A percentile compares a stretch with the other conserved stretches of the same genome.
Evolutionary conservation across 805 yeast genomes (phyloP).

Genomic region (Barnettozyma botsteinii): DNA sequence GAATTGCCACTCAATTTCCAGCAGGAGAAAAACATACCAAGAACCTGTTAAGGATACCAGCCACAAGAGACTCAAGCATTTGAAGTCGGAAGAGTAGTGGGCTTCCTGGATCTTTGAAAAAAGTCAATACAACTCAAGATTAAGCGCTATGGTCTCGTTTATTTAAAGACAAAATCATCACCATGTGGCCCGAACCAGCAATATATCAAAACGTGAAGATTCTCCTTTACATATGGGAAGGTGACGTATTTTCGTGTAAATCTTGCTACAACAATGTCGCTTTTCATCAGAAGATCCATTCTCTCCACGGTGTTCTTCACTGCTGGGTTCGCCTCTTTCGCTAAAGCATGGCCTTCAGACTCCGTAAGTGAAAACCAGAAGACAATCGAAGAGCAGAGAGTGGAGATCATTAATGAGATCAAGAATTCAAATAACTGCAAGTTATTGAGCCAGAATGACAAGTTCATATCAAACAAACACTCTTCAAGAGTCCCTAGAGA

Average conservation of each 20-base stretch:
- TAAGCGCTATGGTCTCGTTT: no score
- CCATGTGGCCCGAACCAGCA: background rate
- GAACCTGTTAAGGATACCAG: slow-evolving; percentile 54
- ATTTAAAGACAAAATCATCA: no score
- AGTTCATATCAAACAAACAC: slow-evolving; percentile 26
- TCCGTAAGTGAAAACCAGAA: slow-evolving; percentile 15
- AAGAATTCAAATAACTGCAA: slow-evolving; percentile 26
- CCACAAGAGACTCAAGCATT: slow-evolving; percentile 65
- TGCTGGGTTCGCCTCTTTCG: slow-evolving; percentile 24
- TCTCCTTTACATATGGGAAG: no score
- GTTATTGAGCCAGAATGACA: slow-evolving; percentile 19
- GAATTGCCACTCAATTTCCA: no score
- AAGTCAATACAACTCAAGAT: no score
- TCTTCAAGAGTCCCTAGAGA: slow-evolving; percentile 49
- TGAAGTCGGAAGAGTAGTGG: background rate
- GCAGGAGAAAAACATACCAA: slow-evolving; percentile 29
- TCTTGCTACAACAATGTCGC: slow-evolving; percentile 4
- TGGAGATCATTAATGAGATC: slow-evolving; percentile 24
- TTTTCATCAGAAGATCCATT: slow-evolving; percentile 14
- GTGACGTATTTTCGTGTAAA: no score
- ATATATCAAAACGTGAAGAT: no score
- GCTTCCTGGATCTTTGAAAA: no score
- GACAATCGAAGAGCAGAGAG: slow-evolving; percentile 20
- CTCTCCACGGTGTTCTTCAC: slow-evolving; percentile 17
- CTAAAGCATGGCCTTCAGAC: slow-evolving; percentile 23